Conservation (phyloP, 139 green algal species). For the Coelastrella sp. region DNA sequence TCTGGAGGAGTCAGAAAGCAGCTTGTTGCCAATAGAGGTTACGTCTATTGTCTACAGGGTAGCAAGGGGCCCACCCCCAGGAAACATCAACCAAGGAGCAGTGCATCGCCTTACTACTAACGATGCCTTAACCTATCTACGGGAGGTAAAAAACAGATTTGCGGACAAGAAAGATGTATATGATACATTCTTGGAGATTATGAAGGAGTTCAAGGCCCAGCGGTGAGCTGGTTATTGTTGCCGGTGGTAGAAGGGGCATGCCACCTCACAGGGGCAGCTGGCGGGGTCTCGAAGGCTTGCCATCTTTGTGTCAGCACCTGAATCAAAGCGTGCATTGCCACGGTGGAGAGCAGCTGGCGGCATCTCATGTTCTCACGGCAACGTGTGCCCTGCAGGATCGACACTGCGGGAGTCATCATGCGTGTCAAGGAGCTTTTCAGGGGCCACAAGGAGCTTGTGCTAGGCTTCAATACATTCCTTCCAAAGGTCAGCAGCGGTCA, state of each 20-base stretch:
- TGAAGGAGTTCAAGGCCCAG: conserved; percentile 99
- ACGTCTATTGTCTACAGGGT: conserved; percentile 7
- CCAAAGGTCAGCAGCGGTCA: conserved; percentile 76
- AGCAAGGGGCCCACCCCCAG: conserved; percentile 30
- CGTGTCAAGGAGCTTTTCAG: conserved; percentile 97
- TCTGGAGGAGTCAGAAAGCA: conserved; percentile 26
- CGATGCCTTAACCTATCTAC: conserved; percentile 84
- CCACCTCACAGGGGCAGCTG: background rate
- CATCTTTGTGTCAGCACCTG: background rate
- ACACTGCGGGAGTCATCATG: conserved; percentile 96
- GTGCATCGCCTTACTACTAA: conserved; percentile 76
- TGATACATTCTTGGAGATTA: conserved; percentile 98
- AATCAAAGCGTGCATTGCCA: background rate
- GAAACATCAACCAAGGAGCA: conserved; percentile 1
- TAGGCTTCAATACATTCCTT: conserved; percentile 99
- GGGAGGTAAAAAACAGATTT: conserved; percentile 87
- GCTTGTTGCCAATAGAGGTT: background rate
- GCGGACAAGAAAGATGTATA: conserved; percentile 89
- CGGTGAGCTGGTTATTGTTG: conserved; percentile 66
- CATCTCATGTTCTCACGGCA: background rate
- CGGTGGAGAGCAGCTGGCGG: background rate
- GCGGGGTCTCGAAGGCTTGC: background rate
- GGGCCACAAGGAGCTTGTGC: conserved; percentile 95
- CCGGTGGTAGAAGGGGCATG: conserved; percentile 12
- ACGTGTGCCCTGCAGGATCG: conserved; percentile 84